Percentiles rank a stretch among this genome's conserved stretches.
Evolutionary conservation across 768 basidiomycete genomes (phyloP).

Genomic region (Serendipita indica): DNA sequence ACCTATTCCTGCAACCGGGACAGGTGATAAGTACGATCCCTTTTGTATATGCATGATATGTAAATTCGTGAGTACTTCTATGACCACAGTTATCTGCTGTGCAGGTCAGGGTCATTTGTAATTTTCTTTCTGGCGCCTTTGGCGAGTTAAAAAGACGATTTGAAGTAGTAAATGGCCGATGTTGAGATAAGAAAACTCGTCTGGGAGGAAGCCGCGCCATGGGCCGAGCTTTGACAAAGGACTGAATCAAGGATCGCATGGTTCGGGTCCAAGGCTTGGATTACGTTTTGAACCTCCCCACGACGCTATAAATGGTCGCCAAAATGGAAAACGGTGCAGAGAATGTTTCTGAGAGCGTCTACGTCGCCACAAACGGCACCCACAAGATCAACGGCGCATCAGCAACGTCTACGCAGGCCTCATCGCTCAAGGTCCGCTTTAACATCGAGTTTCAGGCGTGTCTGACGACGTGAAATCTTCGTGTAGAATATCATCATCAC

Average conservation of each 20-base stretch:
- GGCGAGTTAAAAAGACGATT: too few relatives aligned
- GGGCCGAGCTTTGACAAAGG: not conserved
- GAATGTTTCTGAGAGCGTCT: not conserved
- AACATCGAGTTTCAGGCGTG: not conserved
- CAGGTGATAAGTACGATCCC: constrained; percentile 89
- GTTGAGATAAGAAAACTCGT: not conserved
- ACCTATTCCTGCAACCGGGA: constrained; percentile 81
- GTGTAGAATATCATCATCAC: constrained; percentile 49
- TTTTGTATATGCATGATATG: constrained; percentile 65
- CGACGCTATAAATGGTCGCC: not conserved
- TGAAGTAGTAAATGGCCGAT: too few relatives aligned
- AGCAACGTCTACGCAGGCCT: not conserved
- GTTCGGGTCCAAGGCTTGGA: not conserved
- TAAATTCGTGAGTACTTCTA: constrained; percentile 80
- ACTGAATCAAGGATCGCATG: not conserved
- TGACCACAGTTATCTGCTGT: constrained; percentile 56
- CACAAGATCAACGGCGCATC: not conserved
- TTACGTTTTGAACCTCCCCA: not conserved
- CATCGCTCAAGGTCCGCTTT: not conserved
- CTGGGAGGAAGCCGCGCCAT: not conserved
- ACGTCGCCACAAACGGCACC: not conserved
- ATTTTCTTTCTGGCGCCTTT: not conserved
- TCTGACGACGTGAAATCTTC: not conserved
- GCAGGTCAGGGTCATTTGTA: constrained; percentile 63
- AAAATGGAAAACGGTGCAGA: not conserved